Base-by-base conservation (phyloP, 2,329 filamentous ascomycete genomes). In the Fusarium tupiense region DNA sequence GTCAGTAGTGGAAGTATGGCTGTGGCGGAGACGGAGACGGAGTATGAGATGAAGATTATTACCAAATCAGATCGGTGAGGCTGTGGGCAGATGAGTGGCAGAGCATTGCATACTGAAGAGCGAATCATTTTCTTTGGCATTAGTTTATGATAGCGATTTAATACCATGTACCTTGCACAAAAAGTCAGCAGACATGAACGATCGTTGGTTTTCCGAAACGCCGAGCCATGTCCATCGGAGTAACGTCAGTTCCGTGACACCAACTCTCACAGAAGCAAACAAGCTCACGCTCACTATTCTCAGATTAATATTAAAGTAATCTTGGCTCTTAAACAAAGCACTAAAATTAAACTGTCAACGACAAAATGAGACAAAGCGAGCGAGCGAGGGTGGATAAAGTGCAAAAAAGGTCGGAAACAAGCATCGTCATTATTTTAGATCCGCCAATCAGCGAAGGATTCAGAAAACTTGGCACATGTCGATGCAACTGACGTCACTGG, bases 261-360 rank as follows among this genome's bases (percentile, higher is more conserved):
- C 33, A 44, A 22, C 20, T 9, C 22, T 10, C 11, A n/a, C 20
- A 41, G 8, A 31, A 53, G 13, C 22, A 53, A 53, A 31, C 16
- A 17, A 53, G 7, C 20, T 14, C 8, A n/a, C 16, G 6, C n/a
- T 52, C 4, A 19, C 11, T 2, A 31, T 10, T 56, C 6, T 37
- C 52, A 56, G 26, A 31, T 29, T n/a, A 8, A 56, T 31, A 46
- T 29, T 11, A 38, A 38, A 35, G 22, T 31, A 20, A 20, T 64
- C 26, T 20, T 26, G 26, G 60, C 33, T 52, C 13, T 24, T 20
- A 5, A 20, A 26, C 2, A 19, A n/a, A 6, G 16, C 11, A 64
- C 65, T 69, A 69, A 38, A 64, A 64, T 64, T 69, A 69, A 57
- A 54, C 58, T 66, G 60, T 71, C 59, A 71, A 70, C 54, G 37